A percentile compares a stretch with the other conserved stretches of the same genome.
These are phyloP conservation scores for Phytophthora fragariaefolia DNA, from an alignment of 352 stramenopile genomes.

Conservation along the genomic window DNA sequence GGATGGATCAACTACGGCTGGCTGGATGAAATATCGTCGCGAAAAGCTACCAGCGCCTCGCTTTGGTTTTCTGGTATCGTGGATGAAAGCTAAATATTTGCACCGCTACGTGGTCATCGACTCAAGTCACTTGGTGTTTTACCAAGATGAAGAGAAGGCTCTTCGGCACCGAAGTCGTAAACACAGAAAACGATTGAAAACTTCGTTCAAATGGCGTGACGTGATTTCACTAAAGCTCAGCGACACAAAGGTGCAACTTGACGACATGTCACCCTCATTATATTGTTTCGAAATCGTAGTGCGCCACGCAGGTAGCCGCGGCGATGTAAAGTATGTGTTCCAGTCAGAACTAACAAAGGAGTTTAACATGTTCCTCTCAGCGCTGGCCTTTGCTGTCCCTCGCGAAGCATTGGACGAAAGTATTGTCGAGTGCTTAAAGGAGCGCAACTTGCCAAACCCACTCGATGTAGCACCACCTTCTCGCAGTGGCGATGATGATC, in stretches of 20 bases:
- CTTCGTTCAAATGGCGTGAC: slow-evolving; percentile 73
- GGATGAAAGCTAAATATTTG: slow-evolving; percentile 78
- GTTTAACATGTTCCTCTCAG: slow-evolving; percentile 80
- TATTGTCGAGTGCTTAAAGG: slow-evolving; percentile 64
- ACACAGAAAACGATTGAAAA: slow-evolving; percentile 81
- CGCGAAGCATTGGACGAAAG: slow-evolving; percentile 66
- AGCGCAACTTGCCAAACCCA: slow-evolving; percentile 69
- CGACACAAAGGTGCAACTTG: slow-evolving; percentile 78
- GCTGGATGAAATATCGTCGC: slow-evolving; percentile 88
- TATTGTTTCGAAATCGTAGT: slow-evolving; percentile 85
- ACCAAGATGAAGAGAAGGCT: slow-evolving; percentile 81
- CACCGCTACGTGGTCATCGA: slow-evolving; percentile 88
- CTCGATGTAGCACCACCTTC: slow-evolving; percentile 40
- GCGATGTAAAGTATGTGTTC: slow-evolving; percentile 82
- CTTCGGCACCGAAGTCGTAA: slow-evolving; percentile 82
- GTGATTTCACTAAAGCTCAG: slow-evolving; percentile 68
- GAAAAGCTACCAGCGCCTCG: slow-evolving; percentile 61
- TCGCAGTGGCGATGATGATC: slow-evolving; percentile 43
- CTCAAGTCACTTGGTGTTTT: slow-evolving; percentile 74
- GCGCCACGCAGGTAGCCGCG: slow-evolving; percentile 50
- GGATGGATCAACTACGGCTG: slow-evolving; percentile 74
- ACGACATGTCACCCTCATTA: slow-evolving; percentile 82
- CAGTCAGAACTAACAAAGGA: slow-evolving; percentile 76
- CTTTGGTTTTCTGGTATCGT: slow-evolving; percentile 59
- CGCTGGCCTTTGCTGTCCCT: slow-evolving; percentile 74